These are phyloP conservation scores for Coniochaeta hoffmannii DNA, from an alignment of 2,329 filamentous ascomycete genomes.

Conservation along the genomic window DNA sequence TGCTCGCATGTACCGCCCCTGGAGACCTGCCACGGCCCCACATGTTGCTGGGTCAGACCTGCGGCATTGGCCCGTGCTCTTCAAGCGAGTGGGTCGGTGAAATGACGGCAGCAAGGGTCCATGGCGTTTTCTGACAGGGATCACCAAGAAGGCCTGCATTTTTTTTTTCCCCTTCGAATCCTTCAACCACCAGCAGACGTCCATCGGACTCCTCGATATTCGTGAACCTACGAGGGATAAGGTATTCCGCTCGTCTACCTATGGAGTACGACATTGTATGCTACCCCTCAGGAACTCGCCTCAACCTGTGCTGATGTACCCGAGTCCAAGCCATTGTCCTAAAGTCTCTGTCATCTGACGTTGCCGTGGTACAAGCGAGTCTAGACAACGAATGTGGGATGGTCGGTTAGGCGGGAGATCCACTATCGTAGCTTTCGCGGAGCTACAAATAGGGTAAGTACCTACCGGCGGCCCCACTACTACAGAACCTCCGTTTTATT, in stretches of 20 bases:
- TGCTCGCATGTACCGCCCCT: background rate
- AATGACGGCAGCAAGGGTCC: slow-evolving; percentile 2
- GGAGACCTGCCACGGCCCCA: background rate
- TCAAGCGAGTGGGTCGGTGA: background rate
- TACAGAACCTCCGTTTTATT: background rate
- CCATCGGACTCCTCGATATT: too few species aligned
- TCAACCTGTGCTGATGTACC: background rate
- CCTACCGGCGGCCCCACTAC: background rate
- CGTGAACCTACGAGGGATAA: too few species aligned
- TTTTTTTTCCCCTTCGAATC: background rate
- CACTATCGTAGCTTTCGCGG: background rate
- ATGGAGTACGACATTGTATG: too few species aligned
- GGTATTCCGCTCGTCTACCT: too few species aligned
- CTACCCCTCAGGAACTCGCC: background rate
- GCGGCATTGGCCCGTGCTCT: slow-evolving; percentile 1
- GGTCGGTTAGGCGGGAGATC: background rate
- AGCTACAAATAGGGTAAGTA: background rate
- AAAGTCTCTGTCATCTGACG: background rate
- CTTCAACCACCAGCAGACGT: background rate
- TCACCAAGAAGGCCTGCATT: background rate
- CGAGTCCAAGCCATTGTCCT: background rate
- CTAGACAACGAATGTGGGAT: background rate
- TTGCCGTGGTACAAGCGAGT: background rate
- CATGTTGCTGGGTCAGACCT: background rate
- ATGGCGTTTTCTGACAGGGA: slow-evolving; percentile 2